Evolutionary conservation across 1,284 basidiomycete species (phyloP).

Genomic region (Moesziomyces parantarcticus): DNA sequence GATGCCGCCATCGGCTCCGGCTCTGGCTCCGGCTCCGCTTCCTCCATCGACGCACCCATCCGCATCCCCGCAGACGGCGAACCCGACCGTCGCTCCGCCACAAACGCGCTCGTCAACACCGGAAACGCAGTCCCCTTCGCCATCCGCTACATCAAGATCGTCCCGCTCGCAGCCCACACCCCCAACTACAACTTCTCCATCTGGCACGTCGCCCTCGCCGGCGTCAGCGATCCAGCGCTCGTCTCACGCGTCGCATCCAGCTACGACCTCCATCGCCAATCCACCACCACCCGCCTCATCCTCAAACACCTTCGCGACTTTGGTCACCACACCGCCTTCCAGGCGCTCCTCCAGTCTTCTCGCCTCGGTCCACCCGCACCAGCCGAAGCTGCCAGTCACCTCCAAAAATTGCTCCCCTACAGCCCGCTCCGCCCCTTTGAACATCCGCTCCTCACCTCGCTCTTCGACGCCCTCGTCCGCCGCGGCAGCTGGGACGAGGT

Average conservation of each 20-base stretch:
- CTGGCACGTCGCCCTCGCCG: slow-evolving; percentile 67
- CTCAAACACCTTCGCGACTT: slow-evolving; percentile 83
- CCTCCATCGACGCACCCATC: slow-evolving; percentile 30
- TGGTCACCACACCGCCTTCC: slow-evolving; percentile 76
- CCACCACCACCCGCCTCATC: slow-evolving; percentile 58
- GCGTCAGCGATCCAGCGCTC: slow-evolving; percentile 49
- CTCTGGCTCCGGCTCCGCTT: slow-evolving; percentile 39
- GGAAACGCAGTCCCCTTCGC: slow-evolving; percentile 53
- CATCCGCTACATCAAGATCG: slow-evolving; percentile 64
- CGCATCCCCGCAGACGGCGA: slow-evolving; percentile 38
- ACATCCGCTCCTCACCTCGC: slow-evolving; percentile 77
- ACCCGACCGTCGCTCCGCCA: slow-evolving; percentile 38
- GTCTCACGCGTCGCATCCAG: slow-evolving; percentile 43
- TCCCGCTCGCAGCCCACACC: slow-evolving; percentile 65
- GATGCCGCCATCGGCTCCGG: slow-evolving; percentile 44
- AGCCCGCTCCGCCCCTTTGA: slow-evolving; percentile 70
- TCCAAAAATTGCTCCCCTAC: slow-evolving; percentile 24
- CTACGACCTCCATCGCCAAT: slow-evolving; percentile 59
- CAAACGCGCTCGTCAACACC: slow-evolving; percentile 34
- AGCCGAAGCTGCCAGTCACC: background rate
- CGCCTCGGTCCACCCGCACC: slow-evolving; percentile 25
- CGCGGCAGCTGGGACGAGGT: slow-evolving; percentile 75
- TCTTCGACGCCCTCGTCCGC: slow-evolving; percentile 77
- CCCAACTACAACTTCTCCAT: slow-evolving; percentile 67
- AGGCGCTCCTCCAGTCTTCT: slow-evolving; percentile 48